Conservation (phyloP, 2,329 filamentous ascomycete genomes). For the Aspergillus felis region DNA sequence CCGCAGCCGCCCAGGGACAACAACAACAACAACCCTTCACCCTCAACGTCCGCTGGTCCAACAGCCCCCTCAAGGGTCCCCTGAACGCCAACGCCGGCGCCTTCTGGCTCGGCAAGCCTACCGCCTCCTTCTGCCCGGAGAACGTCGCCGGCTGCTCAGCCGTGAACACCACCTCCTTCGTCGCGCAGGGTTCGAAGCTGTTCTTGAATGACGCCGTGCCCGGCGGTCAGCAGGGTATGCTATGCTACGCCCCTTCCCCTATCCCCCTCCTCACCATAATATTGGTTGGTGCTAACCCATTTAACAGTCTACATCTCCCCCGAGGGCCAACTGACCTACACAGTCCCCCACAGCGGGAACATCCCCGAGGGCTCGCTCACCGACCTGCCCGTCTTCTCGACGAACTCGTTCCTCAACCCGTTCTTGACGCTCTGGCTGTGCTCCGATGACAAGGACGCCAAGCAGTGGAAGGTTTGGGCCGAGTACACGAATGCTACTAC, state of each 20-base stretch:
- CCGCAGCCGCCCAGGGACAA: not conserved
- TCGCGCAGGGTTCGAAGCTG: not conserved
- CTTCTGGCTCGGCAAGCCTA: constrained; percentile 4
- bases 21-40: constrained; percentile 1
- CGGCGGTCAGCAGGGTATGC: constrained; percentile 5
- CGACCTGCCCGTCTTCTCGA: not conserved
- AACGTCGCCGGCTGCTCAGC: not conserved
- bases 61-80: constrained; percentile 1
- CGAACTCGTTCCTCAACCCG: constrained; percentile 1
- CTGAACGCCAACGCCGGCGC: constrained; percentile 1
- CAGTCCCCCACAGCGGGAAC: constrained; percentile 1
- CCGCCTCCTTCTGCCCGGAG: constrained; percentile 1
- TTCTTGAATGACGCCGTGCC: constrained; percentile 5
- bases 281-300: too few relatives aligned
- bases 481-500: constrained; percentile 7
- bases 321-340: constrained; percentile 2
- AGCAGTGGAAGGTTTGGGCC: not conserved
- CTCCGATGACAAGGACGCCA: not conserved
- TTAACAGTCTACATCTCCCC: constrained; percentile 8
- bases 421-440: constrained; percentile 5
- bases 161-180: constrained; percentile 1
- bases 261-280: too few relatives aligned
- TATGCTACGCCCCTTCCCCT: too few relatives aligned
- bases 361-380: constrained; percentile 3
- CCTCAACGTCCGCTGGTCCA: constrained; percentile 9